phyloP scores from a whole-genome alignment of 1,139 yeast genomes.

The Candida sanyaensis region DNA sequence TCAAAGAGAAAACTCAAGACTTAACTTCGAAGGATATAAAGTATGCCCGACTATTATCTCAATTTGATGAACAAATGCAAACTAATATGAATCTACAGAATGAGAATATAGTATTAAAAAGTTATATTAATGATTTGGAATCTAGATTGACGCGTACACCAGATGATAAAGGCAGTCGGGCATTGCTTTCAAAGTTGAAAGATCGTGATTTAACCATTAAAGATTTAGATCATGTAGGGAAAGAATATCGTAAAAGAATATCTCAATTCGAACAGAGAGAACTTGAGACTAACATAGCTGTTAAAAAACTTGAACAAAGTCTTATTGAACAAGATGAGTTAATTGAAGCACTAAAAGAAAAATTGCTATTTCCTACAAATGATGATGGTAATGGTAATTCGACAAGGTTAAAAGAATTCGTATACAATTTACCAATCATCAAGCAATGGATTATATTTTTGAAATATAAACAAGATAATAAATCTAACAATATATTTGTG shows the following conservation, averaged over 20 bases:
- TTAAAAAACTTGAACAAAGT: constrained; percentile 18
- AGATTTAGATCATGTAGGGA: constrained; percentile 23
- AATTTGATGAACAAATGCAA: constrained; percentile 11
- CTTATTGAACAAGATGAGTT: constrained; percentile 23
- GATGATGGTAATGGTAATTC: neutral
- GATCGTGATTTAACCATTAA: constrained; percentile 24
- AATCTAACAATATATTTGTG: constrained; percentile 20
- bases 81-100: constrained; percentile 20
- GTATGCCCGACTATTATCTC: neutral
- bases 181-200: constrained; percentile 14
- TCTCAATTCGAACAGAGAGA: constrained; percentile 18
- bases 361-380: constrained; percentile 15
- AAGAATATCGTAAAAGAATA: constrained; percentile 24
- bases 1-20: constrained; percentile 4
- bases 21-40: constrained; percentile 4
- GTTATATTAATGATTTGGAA: constrained; percentile 24
- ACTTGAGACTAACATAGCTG: constrained; percentile 17
- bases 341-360: constrained; percentile 21
- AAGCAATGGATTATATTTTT: constrained; percentile 32
- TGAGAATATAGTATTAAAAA: constrained; percentile 20
- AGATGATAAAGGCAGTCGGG: constrained; percentile 2
- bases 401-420: constrained; percentile 16
- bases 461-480: constrained; percentile 28
- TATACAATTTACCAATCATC: constrained; percentile 31
- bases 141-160: constrained; percentile 13